Base-by-base conservation (phyloP, 1,284 basidiomycete genomes). In the Mixia osmundae region DNA sequence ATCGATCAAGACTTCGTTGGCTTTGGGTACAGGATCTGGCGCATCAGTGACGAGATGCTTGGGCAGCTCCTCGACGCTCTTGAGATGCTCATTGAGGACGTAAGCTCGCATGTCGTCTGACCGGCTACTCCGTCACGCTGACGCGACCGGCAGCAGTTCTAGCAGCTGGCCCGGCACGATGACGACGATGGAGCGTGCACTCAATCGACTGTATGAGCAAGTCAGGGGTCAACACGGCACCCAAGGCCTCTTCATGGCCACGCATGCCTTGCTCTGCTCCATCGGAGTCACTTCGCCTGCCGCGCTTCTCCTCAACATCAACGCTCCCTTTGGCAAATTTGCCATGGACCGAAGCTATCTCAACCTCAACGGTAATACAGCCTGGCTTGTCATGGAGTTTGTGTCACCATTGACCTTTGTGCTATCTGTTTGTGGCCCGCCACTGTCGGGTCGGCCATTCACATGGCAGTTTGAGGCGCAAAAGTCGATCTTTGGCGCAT, bases 1-100 rank as follows among this genome's bases (percentile, higher is more conserved):
- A 43, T 89, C 79, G 11, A 89, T 66, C 20, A 91, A 54, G 19
- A 91, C 82, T 50, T 67, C 70, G 20, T 72, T 67, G 6, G 66
- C 68, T 45, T 77, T 60, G 23, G 21, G 26, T 14, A 39, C 28
- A 4, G 37, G 37, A 14, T 39, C 20, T 3, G 20, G 19, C 15
- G 18, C 18, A 12, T 46, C 56, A 43, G 28, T 59, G 57, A 77
- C 56, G 2, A 59, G 38, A 36, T 82, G 69, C 47, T 72, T 62
- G 26, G 75, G 77, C 53, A 85, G 78, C 16, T 64, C 66, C 41
- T 46, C 36, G 10, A 45, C 33, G 23, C 25, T 27, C 33, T 38
- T 33, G 39, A 48, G 46, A 33, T 73, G 66, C 48, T 77, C 62
- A 14, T 65, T 65, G 34, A 87, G 62, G 30, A 76, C 65, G 53